Conservation (phyloP, 140 eudicot species). For the Senecio squalidus region DNA sequence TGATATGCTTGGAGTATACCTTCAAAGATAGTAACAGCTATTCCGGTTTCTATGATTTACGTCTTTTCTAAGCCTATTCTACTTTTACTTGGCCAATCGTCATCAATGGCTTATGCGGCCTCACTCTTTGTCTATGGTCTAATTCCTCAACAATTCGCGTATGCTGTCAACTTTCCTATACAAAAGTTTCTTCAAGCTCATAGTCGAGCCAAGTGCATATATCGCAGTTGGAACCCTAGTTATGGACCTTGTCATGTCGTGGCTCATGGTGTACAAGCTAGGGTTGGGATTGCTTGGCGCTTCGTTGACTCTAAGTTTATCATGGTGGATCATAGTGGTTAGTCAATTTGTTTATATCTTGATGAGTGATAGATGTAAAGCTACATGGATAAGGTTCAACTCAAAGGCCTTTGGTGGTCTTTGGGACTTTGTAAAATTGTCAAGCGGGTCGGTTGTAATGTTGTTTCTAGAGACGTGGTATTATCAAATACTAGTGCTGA, state of each 20-base stretch:
- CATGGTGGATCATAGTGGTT: constrained; percentile 76
- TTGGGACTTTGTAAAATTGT: constrained; percentile 61
- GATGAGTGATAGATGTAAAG: constrained; percentile 50
- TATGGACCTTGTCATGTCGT: constrained; percentile 49
- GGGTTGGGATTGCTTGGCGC: constrained; percentile 65
- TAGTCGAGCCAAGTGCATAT: constrained; percentile 66
- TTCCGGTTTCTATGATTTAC: constrained; percentile 45
- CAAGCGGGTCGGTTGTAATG: constrained; percentile 78
- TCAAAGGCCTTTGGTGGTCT: constrained; percentile 56
- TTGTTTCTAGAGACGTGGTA: constrained; percentile 82
- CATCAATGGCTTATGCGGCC: constrained; percentile 48
- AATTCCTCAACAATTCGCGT: constrained; percentile 76
- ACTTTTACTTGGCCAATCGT: constrained; percentile 47
- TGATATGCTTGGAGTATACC: constrained; percentile 68
- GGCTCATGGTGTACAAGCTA: constrained; percentile 56
- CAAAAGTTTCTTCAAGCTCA: constrained; percentile 80
- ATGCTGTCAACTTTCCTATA: constrained; percentile 70
- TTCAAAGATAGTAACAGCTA: constrained; percentile 47
- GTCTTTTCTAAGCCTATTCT: constrained; percentile 42
- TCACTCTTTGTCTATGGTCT: constrained; percentile 66
- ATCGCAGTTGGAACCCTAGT: constrained; percentile 57
- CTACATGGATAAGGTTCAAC: constrained; percentile 59
- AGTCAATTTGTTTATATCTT: constrained; percentile 54
- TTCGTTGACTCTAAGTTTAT: constrained; percentile 55
- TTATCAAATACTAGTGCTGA: constrained; percentile 50